Percentiles rank a stretch among this genome's conserved stretches.
Conservation (phyloP, 352 stramenopile genomes). For the Phytopythium ostracodes region DNA sequence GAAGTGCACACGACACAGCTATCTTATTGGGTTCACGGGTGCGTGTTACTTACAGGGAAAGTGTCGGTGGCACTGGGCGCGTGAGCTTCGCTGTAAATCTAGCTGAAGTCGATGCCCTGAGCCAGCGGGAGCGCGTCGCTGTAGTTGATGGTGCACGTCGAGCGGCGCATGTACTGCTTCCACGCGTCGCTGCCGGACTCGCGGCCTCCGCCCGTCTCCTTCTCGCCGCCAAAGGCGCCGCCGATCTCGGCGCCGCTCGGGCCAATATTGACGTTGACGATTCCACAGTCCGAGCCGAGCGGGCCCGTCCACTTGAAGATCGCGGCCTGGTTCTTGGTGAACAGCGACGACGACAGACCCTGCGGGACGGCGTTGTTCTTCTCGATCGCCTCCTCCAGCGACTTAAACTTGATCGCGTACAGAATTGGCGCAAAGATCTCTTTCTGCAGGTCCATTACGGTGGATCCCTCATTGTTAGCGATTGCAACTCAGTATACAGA, state of each 20-base stretch:
- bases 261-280: conserved; percentile 93
- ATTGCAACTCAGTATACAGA: background rate
- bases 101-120: conserved; percentile 91
- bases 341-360: conserved; percentile 89
- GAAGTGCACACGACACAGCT: background rate
- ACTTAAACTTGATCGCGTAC: conserved; percentile 90
- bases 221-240: conserved; percentile 90
- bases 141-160: conserved; percentile 93
- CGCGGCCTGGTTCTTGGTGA: conserved; percentile 90
- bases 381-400: conserved; percentile 88
- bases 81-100: too few species aligned
- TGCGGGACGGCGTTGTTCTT: conserved; percentile 92
- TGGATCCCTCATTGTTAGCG: background rate
- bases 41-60: conserved; percentile 2
- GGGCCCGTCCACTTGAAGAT: conserved; percentile 92
- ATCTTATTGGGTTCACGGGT: background rate
- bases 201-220: conserved; percentile 89
- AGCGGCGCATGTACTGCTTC: conserved; percentile 95
- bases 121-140: conserved; percentile 90
- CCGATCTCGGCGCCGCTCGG: conserved; percentile 91
- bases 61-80: too few species aligned
- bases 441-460: conserved; percentile 33
- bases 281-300: conserved; percentile 88
- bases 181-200: conserved; percentile 90
- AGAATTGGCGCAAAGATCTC: conserved; percentile 92